phyloP scores from a whole-genome alignment of 495 filamentous ascomycete genomes.

The Pseudoneurospora amorphoporcata region DNA sequence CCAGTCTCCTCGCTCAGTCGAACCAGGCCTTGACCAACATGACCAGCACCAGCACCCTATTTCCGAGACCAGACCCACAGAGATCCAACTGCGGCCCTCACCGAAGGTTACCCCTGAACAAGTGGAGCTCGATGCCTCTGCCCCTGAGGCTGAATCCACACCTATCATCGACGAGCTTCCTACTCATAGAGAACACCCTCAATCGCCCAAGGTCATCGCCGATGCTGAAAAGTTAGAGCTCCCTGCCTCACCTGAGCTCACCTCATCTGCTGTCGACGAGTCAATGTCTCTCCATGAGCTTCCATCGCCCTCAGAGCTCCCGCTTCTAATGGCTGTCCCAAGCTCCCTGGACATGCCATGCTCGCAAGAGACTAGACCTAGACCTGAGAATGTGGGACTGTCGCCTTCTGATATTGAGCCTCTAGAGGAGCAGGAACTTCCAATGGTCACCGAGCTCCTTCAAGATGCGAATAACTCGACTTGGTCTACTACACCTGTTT shows the following conservation, averaged over 20 bases:
- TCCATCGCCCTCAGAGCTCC: not conserved
- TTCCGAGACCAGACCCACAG: not conserved
- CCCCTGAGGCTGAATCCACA: not conserved
- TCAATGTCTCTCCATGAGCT: too few relatives aligned
- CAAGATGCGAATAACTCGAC: not conserved
- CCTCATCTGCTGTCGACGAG: too few relatives aligned
- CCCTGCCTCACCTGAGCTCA: too few relatives aligned
- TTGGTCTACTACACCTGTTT: not conserved
- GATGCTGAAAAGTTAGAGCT: not conserved
- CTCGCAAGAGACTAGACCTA: not conserved
- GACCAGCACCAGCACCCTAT: not conserved
- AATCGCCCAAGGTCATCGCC: not conserved
- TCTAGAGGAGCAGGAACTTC: not conserved
- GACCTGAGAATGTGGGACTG: not conserved
- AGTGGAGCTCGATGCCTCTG: not conserved
- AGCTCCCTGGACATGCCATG: not conserved
- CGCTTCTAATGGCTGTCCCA: not conserved
- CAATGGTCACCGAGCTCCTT: not conserved
- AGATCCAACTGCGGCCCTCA: not conserved
- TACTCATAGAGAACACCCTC: not conserved
- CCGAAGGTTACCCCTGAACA: not conserved
- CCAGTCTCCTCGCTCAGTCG: not conserved
- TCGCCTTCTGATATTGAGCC: not conserved
- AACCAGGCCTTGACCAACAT: not conserved
- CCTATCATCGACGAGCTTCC: not conserved